These are phyloP conservation scores for Fusarium equiseti DNA, from an alignment of 2,329 filamentous ascomycete genomes.

Conservation along the genomic window DNA sequence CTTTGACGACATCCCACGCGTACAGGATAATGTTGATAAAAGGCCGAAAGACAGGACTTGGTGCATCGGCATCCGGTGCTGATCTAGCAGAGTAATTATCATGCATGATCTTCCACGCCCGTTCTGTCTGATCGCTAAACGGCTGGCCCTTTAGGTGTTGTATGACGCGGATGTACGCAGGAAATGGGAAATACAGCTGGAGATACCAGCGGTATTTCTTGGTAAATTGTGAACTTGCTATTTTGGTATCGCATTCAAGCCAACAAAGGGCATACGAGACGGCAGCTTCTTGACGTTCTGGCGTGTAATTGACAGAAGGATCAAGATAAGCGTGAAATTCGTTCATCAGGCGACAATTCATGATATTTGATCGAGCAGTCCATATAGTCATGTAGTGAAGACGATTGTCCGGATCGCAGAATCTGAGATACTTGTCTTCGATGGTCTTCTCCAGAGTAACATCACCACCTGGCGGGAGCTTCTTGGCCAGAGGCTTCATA, in stretches of 20 bases:
- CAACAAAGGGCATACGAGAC: slow-evolving; percentile 50
- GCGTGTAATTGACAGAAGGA: slow-evolving; percentile 41
- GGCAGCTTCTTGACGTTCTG: slow-evolving; percentile 47
- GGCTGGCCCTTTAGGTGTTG: slow-evolving; percentile 47
- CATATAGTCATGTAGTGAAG: slow-evolving; percentile 58
- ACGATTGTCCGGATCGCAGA: slow-evolving; percentile 54
- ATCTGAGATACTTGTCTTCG: slow-evolving; percentile 60
- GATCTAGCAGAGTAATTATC: slow-evolving; percentile 1
- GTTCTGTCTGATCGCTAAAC: background rate
- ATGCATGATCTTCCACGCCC: slow-evolving; percentile 4
- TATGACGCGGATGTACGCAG: slow-evolving; percentile 56
- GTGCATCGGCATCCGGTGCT: background rate
- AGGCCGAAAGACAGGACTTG: background rate
- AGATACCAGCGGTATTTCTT: slow-evolving; percentile 55
- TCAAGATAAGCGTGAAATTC: slow-evolving; percentile 53
- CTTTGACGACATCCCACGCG: background rate
- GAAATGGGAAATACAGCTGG: slow-evolving; percentile 55
- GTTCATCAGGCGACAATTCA: slow-evolving; percentile 64
- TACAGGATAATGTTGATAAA: slow-evolving; percentile 10
- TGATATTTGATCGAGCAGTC: slow-evolving; percentile 56
- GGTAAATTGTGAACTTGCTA: slow-evolving; percentile 49
- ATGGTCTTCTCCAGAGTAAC: slow-evolving; percentile 54
- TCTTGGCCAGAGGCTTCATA: slow-evolving; percentile 46
- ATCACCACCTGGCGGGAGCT: slow-evolving; percentile 40
- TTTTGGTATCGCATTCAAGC: slow-evolving; percentile 54